phyloP scores from a whole-genome alignment of 192 early-diverging fungal genomes.

The Coemansia sp. region DNA sequence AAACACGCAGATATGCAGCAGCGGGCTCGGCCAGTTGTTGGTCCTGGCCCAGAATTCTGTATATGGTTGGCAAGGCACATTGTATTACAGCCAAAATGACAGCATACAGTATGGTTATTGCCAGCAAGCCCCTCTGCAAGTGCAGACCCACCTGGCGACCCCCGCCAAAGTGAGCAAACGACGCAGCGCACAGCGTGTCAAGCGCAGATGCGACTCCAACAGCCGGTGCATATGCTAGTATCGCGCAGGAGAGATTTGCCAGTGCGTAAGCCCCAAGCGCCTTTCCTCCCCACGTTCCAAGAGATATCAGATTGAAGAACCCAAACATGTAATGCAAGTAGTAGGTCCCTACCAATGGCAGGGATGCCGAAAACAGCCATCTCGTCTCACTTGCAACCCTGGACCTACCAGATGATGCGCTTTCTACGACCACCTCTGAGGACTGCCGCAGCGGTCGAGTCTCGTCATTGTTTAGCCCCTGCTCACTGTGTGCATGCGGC shows the following conservation, averaged over 20 bases:
- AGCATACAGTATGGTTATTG: constrained; percentile 63
- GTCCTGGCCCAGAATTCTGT: constrained; percentile 72
- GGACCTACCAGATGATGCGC: neutral
- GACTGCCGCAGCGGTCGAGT: constrained; percentile 18
- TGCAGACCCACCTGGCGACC: constrained; percentile 65
- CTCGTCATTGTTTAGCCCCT: constrained; percentile 14
- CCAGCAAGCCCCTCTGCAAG: constrained; percentile 78
- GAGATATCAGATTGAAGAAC: constrained; percentile 62
- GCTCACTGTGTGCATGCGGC: neutral
- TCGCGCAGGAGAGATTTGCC: constrained; percentile 68
- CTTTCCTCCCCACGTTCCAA: constrained; percentile 62
- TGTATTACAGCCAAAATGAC: constrained; percentile 73
- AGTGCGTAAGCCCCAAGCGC: constrained; percentile 69
- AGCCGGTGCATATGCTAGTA: constrained; percentile 71
- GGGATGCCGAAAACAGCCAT: constrained; percentile 36
- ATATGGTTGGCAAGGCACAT: constrained; percentile 65
- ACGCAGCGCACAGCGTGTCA: constrained; percentile 73
- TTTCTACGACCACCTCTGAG: neutral
- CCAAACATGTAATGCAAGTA: constrained; percentile 69
- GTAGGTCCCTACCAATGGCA: constrained; percentile 63
- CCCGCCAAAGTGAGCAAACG: constrained; percentile 64
- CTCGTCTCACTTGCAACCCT: constrained; percentile 19
- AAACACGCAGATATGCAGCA: constrained; percentile 64
- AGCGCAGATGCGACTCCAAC: constrained; percentile 71
- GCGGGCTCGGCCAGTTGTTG: constrained; percentile 68